Conservation (phyloP, 768 basidiomycete genomes). For the Dentipellis sp. region DNA sequence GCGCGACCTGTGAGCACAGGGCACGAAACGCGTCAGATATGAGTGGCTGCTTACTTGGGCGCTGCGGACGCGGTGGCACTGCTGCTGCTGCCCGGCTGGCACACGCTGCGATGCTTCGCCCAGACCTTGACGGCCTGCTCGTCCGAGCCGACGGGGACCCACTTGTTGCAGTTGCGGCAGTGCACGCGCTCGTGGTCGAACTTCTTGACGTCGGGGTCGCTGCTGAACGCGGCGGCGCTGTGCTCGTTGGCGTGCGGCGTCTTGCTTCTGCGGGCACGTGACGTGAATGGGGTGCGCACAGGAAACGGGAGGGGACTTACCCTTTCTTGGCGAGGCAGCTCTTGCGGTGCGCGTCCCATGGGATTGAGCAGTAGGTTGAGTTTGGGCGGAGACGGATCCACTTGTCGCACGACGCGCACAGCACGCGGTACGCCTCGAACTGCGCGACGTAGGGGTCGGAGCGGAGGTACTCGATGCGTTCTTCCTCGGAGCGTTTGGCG, state of each 20-base stretch:
- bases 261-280: neutral
- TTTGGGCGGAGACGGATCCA: constrained; percentile 84
- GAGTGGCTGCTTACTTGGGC: neutral
- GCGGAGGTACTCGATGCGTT: constrained; percentile 60
- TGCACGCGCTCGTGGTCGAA: constrained; percentile 66
- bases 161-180: constrained; percentile 59
- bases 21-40: neutral
- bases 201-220: constrained; percentile 65
- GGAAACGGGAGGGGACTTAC: constrained; percentile 28
- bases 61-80: neutral
- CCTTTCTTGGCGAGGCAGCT: constrained; percentile 74
- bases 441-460: constrained; percentile 71
- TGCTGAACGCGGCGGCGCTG: constrained; percentile 45
- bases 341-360: constrained; percentile 81
- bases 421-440: constrained; percentile 72
- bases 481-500: constrained; percentile 70
- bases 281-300: neutral
- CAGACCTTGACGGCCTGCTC: constrained; percentile 64
- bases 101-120: constrained; percentile 51
- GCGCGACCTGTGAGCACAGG: neutral
- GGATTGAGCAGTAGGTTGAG: constrained; percentile 82
- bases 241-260: constrained; percentile 45
- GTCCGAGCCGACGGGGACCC: constrained; percentile 53
- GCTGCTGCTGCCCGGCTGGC: constrained; percentile 29
- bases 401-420: constrained; percentile 75